Base-by-base conservation (phyloP, 2,329 filamentous ascomycete genomes). In the Chrysosporium queenslandicum region DNA sequence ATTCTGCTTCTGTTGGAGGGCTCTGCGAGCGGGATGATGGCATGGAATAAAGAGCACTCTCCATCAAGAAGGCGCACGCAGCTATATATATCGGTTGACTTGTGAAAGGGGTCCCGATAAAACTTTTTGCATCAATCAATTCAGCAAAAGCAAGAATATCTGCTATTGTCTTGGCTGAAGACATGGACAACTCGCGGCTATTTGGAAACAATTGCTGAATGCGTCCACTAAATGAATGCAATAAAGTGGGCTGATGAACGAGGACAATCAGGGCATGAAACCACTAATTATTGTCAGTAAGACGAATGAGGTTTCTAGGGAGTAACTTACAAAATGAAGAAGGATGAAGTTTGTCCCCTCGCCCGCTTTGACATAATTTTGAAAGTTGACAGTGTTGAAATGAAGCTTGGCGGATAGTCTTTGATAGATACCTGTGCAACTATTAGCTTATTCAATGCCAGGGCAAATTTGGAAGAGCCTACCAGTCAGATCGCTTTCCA, bases 51-150 rank as follows among this genome's bases (percentile, higher is more conserved):
- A 84, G 78, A 2, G 81, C 82, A 3, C 86, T 87, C 64, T 94
- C 88, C 71, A 88, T 87, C 14, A 94, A 71, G 60, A 94, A 94
- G 0, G 88, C 88, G 63, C 87, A 94, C 0, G 87, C 88, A 0
- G 88, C 88, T 55, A 94, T 91, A 60, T 94, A 94, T 62, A 94
- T 94, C 0, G 88, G 88, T 66, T 94, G 88, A 45, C 85, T 88
- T 0, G 87, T 92, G 58, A 94, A 94, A 0, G 88, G 88, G 55
- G 92, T 94, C 1, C 87, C 87, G 30, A 90, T 83, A 52, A 90
- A 87, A 59, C 87, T 90, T 65, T 87, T 89, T 0, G 86, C 82
- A 64, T 94, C 87, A 48, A 92, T 87, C 8, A 94, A 71, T 63
- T 94, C 87, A 0, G 87, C 86, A 66, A 94, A 94, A 0, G 86